Evolutionary conservation across 345 rosid genomes (phyloP), one percentile per base, ranked within the genome.

Genomic region (Raphanus raphanistrum): DNA sequence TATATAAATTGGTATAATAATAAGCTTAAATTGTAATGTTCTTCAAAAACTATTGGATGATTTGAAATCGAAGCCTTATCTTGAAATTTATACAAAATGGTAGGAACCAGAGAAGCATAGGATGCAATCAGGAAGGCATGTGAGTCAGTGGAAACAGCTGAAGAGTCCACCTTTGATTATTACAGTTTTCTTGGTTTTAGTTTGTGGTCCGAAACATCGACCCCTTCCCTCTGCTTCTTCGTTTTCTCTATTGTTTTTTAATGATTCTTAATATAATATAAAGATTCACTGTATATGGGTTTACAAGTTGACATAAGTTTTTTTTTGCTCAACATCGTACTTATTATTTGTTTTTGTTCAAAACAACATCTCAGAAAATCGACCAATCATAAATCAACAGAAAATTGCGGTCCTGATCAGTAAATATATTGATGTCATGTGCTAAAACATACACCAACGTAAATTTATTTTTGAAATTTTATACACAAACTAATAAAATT

Each of bases 201-300:
- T 52, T 79, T 72, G 77, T 72, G 77, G 78, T 73, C 70, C 78
- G 78, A 73, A 72, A 66, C 81, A 72, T 78, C 68, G 81, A 72
- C 81, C 81, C 81, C 43, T 58, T 66, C 57, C 69, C 77, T 72
- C 82, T 67, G 78, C 65, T 62, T 73, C 82, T 73, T 79, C 73
- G 73, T 48, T 48, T 66, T 29, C 3, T 10, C 0, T 21, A n/a
- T 3, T 35, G 3, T 6, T 15, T 52, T 68, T 48, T n/a, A 4
- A 43, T 41, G 15, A 9, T 12, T 54, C 36, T 70, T 11, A 13
- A 12, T 71, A 43, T 13, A 25, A 10, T 66, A 32, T 59, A 58
- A 38, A 66, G 73, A 66, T 72, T 78, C 81, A 67, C 6, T 78
- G 82, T 16, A 66, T 48, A 60, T 73, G 15, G 57, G 15, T 48